phyloP scores from a whole-genome alignment of 495 filamentous ascomycete genomes.

The Achaetomiella virescens region DNA sequence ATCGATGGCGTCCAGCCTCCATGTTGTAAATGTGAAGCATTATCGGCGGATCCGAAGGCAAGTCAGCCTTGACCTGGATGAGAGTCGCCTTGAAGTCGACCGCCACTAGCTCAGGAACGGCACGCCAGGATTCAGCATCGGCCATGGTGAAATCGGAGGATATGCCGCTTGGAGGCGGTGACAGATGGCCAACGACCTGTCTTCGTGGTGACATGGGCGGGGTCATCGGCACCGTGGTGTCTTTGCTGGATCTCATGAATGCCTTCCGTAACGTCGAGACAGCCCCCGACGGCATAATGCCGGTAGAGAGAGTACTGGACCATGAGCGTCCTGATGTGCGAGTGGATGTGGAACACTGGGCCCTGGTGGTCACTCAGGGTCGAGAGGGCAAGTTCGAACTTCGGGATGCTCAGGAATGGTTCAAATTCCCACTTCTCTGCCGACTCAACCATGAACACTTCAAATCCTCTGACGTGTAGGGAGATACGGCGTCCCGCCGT shows the following conservation, averaged over 20 bases:
- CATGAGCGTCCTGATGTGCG: slow-evolving; percentile 68
- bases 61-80: slow-evolving; percentile 78
- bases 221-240: slow-evolving; percentile 17
- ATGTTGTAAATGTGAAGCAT: slow-evolving; percentile 83
- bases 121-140: slow-evolving; percentile 24
- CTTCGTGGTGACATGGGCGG: slow-evolving; percentile 22
- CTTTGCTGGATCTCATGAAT: slow-evolving; percentile 49
- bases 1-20: slow-evolving; percentile 77
- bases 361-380: slow-evolving; percentile 81
- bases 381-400: slow-evolving; percentile 78
- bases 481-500: slow-evolving; percentile 77
- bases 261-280: slow-evolving; percentile 67
- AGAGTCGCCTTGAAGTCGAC: slow-evolving; percentile 73
- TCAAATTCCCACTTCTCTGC: slow-evolving; percentile 78
- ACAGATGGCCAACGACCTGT: slow-evolving; percentile 32
- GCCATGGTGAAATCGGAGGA: slow-evolving; percentile 28
- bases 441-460: slow-evolving; percentile 83
- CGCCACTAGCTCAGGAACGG: slow-evolving; percentile 59
- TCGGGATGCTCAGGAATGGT: slow-evolving; percentile 77
- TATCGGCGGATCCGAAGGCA: slow-evolving; percentile 81
- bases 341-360: slow-evolving; percentile 79
- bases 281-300: slow-evolving; percentile 82
- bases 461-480: slow-evolving; percentile 72
- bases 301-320: slow-evolving; percentile 90
- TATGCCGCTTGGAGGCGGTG: slow-evolving; percentile 22